phyloP scores from a whole-genome alignment of 352 stramenopile species.

The Thalassiosira mediterranea region DNA sequence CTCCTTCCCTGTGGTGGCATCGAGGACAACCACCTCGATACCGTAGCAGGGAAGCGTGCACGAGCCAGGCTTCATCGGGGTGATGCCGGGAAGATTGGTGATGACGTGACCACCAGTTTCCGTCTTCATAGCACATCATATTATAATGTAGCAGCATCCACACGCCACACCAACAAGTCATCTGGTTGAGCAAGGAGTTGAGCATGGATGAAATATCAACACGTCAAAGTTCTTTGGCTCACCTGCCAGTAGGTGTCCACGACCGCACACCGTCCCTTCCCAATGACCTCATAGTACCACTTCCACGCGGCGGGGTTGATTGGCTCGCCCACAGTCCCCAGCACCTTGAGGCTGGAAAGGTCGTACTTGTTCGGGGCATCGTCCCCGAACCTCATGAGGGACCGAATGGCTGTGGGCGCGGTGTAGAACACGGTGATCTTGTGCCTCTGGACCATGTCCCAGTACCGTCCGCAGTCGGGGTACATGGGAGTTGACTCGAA shows the following conservation, averaged over 20 bases:
- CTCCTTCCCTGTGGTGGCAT: conserved; percentile 34
- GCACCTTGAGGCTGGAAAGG: conserved; percentile 39
- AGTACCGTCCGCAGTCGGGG: conserved; percentile 49
- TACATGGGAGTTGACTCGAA: conserved; percentile 82
- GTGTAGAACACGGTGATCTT: conserved; percentile 75
- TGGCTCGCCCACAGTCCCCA: conserved; percentile 62
- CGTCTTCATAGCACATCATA: too few species aligned
- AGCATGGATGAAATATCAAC: not conserved
- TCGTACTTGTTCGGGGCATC: conserved; percentile 42
- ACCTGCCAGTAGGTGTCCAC: conserved; percentile 62
- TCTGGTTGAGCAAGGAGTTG: too few species aligned
- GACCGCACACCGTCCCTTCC: conserved; percentile 33
- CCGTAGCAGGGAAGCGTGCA: conserved; percentile 50
- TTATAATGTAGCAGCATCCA: too few species aligned
- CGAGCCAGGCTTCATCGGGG: conserved; percentile 49
- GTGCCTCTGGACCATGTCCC: conserved; percentile 69
- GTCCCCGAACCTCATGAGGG: conserved; percentile 56
- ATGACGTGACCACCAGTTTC: too few species aligned
- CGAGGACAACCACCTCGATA: conserved; percentile 52
- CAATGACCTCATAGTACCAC: conserved; percentile 63
- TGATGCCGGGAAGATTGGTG: conserved; percentile 26
- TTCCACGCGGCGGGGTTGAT: conserved; percentile 66
- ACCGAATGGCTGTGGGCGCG: conserved; percentile 60
- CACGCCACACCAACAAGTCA: conserved; percentile 20
- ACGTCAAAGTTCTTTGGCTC: conserved; percentile 12